phyloP scores from a whole-genome alignment of 2,329 filamentous ascomycete species.

The Aureobasidium sp. region DNA sequence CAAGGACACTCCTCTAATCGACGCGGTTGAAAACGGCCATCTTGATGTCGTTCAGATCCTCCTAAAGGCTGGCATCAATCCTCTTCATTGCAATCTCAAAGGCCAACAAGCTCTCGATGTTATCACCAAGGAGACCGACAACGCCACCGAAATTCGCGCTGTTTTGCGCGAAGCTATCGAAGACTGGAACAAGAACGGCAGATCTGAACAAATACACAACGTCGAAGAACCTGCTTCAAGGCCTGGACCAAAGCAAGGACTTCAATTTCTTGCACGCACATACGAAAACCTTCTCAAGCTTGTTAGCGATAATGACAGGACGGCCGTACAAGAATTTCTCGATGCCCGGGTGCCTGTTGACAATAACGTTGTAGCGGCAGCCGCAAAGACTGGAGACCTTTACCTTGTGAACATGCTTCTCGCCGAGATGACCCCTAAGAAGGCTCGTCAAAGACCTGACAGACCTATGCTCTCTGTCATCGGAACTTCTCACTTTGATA shows the following conservation, averaged over 20 bases:
- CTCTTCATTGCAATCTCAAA: constrained; percentile 48
- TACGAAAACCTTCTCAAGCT: constrained; percentile 41
- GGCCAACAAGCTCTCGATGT: constrained; percentile 87
- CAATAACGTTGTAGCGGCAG: constrained; percentile 79
- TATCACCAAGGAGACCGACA: constrained; percentile 68
- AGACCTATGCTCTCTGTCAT: constrained; percentile 94
- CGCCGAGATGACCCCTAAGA: constrained; percentile 48
- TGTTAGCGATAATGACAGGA: constrained; percentile 39
- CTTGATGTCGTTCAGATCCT: constrained; percentile 78
- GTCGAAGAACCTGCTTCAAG: constrained; percentile 31
- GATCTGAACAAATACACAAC: constrained; percentile 42
- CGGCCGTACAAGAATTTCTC: constrained; percentile 40
- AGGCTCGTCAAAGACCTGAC: constrained; percentile 59
- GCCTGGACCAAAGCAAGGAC: constrained; percentile 28
- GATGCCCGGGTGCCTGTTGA: constrained; percentile 46
- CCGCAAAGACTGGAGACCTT: constrained; percentile 84
- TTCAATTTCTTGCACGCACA: constrained; percentile 43
- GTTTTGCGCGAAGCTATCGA: constrained; percentile 36
- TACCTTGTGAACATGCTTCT: constrained; percentile 69
- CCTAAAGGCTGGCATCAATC: constrained; percentile 81
- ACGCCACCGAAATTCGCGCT: constrained; percentile 62
- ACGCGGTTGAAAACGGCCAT: constrained; percentile 94
- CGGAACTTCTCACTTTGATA: constrained; percentile 75
- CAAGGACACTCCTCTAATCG: constrained; percentile 83
- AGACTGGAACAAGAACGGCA: constrained; percentile 27